A percentile compares a stretch with the other conserved stretches of the same genome.
Evolutionary conservation across 192 early-diverging fungal species (phyloP).

Genomic region (Radiomyces spectabilis): DNA sequence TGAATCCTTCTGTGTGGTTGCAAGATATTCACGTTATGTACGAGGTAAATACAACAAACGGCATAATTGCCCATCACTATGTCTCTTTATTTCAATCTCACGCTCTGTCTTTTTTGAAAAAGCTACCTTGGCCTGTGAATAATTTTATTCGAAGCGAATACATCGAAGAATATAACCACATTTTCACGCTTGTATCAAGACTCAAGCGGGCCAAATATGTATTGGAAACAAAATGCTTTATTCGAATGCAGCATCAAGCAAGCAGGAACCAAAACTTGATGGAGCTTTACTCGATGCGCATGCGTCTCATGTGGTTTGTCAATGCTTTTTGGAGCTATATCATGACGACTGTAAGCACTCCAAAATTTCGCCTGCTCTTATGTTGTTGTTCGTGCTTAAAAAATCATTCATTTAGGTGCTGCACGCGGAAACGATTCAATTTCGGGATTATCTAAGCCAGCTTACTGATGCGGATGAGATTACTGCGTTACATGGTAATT

Average conservation of each 20-base stretch:
- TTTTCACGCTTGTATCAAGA: conserved; percentile 22
- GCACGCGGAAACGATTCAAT: conserved; percentile 24
- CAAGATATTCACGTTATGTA: too few relatives aligned
- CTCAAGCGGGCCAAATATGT: conserved; percentile 30
- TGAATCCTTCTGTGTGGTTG: too few relatives aligned
- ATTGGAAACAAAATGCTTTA: conserved; percentile 24
- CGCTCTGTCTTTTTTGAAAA: background rate
- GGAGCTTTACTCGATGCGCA: conserved; percentile 26
- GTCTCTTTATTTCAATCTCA: too few relatives aligned
- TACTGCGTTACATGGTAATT: conserved; percentile 21
- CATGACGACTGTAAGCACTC: conserved; percentile 31
- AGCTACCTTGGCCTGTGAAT: conserved; percentile 30
- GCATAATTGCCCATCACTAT: too few relatives aligned
- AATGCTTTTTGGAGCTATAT: conserved; percentile 31
- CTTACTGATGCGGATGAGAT: conserved; percentile 32
- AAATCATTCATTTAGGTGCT: conserved; percentile 16
- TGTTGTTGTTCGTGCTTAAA: background rate
- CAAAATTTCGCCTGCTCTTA: background rate
- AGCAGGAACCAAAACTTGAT: conserved; percentile 7
- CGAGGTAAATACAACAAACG: too few relatives aligned
- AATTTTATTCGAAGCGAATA: conserved; percentile 19
- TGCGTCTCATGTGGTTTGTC: conserved; percentile 35
- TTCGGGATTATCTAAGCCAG: conserved; percentile 13
- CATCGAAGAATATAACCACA: conserved; percentile 18
- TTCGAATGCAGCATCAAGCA: conserved; percentile 5